These are phyloP conservation scores for Boletus albobrunnescens DNA, from an alignment of 1,284 basidiomycete species.

Conservation along the genomic window DNA sequence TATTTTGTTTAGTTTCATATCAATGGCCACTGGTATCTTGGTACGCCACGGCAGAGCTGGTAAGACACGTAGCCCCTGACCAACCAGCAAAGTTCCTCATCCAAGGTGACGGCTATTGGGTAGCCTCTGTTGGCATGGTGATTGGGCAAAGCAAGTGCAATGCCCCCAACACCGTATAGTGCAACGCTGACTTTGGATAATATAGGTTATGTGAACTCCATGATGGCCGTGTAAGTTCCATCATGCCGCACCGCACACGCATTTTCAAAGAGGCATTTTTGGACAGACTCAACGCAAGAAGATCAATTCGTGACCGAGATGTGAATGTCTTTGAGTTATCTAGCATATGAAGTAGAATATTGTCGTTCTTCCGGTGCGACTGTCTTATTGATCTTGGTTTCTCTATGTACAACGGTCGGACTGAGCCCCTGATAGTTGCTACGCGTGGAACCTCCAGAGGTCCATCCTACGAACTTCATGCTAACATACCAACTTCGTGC, in stretches of 20 bases:
- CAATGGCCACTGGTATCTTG: not conserved
- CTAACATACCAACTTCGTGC: conserved; percentile 5
- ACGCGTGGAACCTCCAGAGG: too few species aligned
- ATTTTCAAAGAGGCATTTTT: not conserved
- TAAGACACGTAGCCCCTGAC: not conserved
- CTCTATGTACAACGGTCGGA: too few species aligned
- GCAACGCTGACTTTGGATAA: not conserved
- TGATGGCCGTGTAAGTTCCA: conserved; percentile 12
- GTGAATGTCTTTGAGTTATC: not conserved
- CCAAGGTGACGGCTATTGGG: conserved; percentile 5
- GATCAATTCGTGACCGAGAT: conserved; percentile 5
- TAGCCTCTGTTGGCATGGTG: conserved; percentile 2
- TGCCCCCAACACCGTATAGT: not conserved
- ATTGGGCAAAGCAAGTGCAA: conserved; percentile 3
- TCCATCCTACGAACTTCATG: not conserved
- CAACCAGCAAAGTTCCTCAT: not conserved
- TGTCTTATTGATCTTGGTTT: too few species aligned
- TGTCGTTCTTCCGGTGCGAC: too few species aligned
- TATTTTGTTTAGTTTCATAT: not conserved
- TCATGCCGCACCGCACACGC: not conserved
- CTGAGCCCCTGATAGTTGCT: too few species aligned
- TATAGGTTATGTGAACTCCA: conserved; percentile 14
- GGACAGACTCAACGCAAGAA: conserved; percentile 9
- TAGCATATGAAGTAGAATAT: not conserved
- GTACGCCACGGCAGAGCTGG: not conserved